Evolutionary conservation across 768 basidiomycete genomes (phyloP), one percentile per base, ranked within the genome.

Genomic region (Cubamyces sp.): DNA sequence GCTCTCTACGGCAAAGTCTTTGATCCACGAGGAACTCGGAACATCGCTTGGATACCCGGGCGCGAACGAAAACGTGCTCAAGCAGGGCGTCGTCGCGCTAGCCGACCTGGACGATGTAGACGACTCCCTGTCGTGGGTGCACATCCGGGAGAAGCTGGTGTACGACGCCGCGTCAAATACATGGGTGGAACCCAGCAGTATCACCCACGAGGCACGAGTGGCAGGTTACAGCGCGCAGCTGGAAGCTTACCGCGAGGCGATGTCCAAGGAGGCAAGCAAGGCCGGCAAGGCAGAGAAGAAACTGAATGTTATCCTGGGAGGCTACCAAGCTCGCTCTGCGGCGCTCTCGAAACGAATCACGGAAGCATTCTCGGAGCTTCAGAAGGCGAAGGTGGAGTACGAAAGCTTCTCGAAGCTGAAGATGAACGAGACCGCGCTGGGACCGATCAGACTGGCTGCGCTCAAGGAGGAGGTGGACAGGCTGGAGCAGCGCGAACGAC

Each of bases 261-360:
- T 99, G 88, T 76, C 86, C 37, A 86, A 84, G 70, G 91, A 96
- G 70, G 91, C 92, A 0, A 83, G 81, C 56, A 93, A 90, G 72
- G 90, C 91, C 0, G 74, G 83, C 21, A 98, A 97, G 79, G 71
- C 81, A 5, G 96, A 98, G 80, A 97, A 95, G 84, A 96, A 94
- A 74, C 84, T 98, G 11, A 83, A 81, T 9, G 85, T 94, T 60
- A 84, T 84, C 15, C 84, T 98, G 3, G 95, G 95, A n/a, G 97
- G 97, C 9, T 98, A 98, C 73, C 85, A 92, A 71, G 82, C 83
- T 41, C 86, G 96, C 11, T 86, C 87, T 28, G 81, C 81, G 69
- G 83, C 84, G 42, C 79, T 95, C 3, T 74, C 81, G 16, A 86
- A 84, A 73, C 86, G 87, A 1, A 71, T 92, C 47, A 79, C 77